phyloP scores from a whole-genome alignment of 257 asterid species.

The Thymus mandschuricus region DNA sequence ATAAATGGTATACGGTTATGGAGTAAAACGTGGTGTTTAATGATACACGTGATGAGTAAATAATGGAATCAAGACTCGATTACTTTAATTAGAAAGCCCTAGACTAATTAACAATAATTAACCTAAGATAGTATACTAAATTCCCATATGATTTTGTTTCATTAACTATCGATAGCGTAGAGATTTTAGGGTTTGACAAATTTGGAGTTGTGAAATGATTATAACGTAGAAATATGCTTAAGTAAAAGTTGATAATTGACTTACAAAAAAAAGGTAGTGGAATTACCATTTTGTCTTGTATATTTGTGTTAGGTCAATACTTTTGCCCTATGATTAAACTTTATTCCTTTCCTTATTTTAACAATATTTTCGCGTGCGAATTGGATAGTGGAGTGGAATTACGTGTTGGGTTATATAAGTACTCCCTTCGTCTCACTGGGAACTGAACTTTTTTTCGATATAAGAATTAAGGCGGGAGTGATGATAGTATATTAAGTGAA shows the following conservation, averaged over 20 bases:
- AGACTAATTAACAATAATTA: background rate
- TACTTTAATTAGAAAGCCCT: background rate
- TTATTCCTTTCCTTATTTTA: background rate
- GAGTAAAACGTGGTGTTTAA: conserved; percentile 15
- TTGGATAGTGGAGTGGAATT: background rate
- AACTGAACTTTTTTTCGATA: too few relatives aligned
- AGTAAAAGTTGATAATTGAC: background rate
- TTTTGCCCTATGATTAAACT: background rate
- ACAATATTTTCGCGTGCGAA: background rate
- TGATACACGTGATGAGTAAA: background rate
- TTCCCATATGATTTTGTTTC: background rate
- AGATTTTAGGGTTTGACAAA: background rate
- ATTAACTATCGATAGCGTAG: background rate
- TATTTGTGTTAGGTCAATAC: background rate
- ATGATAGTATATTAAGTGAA: too few relatives aligned
- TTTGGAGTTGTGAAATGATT: background rate
- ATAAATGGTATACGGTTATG: background rate
- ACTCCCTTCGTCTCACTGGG: too few relatives aligned
- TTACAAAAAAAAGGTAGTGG: background rate
- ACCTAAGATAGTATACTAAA: background rate
- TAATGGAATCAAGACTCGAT: background rate
- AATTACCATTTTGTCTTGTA: conserved; percentile 12
- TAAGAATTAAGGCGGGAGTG: too few relatives aligned
- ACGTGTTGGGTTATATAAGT: too few relatives aligned
- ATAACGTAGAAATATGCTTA: background rate